Conservation (phyloP, 108 stramenopile genomes). For the Cyclotella baltica region DNA sequence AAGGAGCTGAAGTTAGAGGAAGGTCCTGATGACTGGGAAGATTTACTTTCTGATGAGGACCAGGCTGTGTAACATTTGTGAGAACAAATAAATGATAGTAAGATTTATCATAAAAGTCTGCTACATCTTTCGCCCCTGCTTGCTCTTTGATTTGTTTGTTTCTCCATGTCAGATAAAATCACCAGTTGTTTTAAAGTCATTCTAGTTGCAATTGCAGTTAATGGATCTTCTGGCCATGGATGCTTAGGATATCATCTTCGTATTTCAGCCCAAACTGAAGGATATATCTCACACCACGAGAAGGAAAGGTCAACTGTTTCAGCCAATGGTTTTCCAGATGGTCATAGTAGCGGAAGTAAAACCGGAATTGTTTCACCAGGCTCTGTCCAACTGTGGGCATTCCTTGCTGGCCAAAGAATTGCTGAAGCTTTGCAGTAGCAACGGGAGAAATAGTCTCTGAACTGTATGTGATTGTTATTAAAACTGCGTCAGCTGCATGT, state of each 20-base stretch:
- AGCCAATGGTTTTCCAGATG: constrained; percentile 59
- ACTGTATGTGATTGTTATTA: constrained; percentile 54
- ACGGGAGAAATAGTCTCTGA: constrained; percentile 39
- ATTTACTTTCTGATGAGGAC: constrained; percentile 9
- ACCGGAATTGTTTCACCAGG: constrained; percentile 47
- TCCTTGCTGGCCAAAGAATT: constrained; percentile 64
- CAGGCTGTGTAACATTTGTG: too few species aligned
- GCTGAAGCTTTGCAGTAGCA: constrained; percentile 71
- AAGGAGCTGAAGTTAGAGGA: neutral
- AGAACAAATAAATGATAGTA: too few species aligned
- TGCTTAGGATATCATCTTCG: constrained; percentile 70
- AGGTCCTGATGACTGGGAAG: constrained; percentile 26
- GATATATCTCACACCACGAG: constrained; percentile 72
- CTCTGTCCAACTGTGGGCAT: constrained; percentile 53
- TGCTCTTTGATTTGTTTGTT: too few species aligned
- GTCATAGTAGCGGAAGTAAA: constrained; percentile 56
- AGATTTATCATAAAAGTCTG: too few species aligned
- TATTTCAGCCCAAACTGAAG: constrained; percentile 62
- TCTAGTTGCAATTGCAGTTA: constrained; percentile 55
- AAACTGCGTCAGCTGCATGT: constrained; percentile 65
- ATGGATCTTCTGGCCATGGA: constrained; percentile 76
- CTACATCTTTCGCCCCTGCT: too few species aligned
- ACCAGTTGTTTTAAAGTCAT: constrained; percentile 62
- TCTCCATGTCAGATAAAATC: too few species aligned
- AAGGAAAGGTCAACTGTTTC: constrained; percentile 67